These are phyloP conservation scores for Huntiella omanensis DNA, from an alignment of 2,329 filamentous ascomycete species.

Conservation along the genomic window DNA sequence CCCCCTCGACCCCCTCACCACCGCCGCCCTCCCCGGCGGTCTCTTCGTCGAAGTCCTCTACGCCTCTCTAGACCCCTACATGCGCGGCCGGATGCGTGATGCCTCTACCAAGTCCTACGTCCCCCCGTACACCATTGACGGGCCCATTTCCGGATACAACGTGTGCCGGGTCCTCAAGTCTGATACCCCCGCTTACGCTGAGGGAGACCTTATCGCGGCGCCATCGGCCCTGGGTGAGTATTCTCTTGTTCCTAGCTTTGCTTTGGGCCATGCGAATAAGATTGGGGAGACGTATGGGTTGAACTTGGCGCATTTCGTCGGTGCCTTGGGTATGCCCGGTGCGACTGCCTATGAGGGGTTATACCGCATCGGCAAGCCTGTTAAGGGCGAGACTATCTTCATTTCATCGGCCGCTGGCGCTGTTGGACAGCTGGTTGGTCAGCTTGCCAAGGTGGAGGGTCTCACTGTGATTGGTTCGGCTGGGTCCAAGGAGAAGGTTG, in stretches of 20 bases:
- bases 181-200: constrained; percentile 39
- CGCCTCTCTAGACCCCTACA: constrained; percentile 68
- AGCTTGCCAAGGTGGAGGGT: constrained; percentile 66
- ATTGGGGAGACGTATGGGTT: constrained; percentile 53
- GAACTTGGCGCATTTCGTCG: constrained; percentile 49
- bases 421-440: constrained; percentile 67
- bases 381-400: constrained; percentile 58
- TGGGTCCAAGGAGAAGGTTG: constrained; percentile 61
- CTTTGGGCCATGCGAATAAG: constrained; percentile 26
- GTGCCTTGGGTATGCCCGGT: constrained; percentile 43
- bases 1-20: constrained; percentile 42
- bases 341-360: constrained; percentile 54
- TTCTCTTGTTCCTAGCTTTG: constrained; percentile 30
- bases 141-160: constrained; percentile 43
- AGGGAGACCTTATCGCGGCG: constrained; percentile 47
- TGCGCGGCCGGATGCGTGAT: constrained; percentile 59
- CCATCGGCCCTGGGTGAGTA: constrained; percentile 51
- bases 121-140: constrained; percentile 32
- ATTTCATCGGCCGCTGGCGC: constrained; percentile 63
- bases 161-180: constrained; percentile 56
- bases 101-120: constrained; percentile 41
- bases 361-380: constrained; percentile 42
- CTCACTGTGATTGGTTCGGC: constrained; percentile 64
- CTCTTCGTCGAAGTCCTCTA: constrained; percentile 53
- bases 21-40: constrained; percentile 42